These are phyloP conservation scores for Tribonema minus DNA, from an alignment of 108 stramenopile genomes.

Conservation along the genomic window DNA sequence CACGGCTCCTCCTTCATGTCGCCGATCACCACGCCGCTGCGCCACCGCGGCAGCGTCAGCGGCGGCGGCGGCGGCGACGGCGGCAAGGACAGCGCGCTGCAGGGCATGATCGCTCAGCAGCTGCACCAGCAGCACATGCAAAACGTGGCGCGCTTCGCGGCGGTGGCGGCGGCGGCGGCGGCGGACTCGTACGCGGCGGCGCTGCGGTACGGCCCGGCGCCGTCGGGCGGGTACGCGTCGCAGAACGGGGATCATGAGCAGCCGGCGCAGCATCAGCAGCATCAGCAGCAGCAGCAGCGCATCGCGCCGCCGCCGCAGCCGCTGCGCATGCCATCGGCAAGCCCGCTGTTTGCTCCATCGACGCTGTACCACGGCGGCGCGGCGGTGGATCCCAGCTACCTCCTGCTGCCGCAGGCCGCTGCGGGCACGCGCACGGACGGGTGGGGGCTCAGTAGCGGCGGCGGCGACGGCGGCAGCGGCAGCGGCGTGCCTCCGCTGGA, in stretches of 20 bases:
- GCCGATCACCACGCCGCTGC: background rate
- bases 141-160: constrained; percentile 17
- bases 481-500: no score
- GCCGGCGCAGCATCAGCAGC: constrained; percentile 2
- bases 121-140: constrained; percentile 13
- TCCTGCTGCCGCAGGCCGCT: background rate
- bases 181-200: constrained; percentile 35
- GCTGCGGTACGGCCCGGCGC: constrained; percentile 5
- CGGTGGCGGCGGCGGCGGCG: no score
- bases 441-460: background rate
- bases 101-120: background rate
- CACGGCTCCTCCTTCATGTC: constrained; percentile 2
- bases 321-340: background rate
- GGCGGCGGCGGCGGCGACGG: constrained; percentile 4
- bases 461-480: background rate
- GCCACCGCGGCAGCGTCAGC: background rate
- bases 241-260: background rate
- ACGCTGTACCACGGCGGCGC: no score
- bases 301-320: background rate
- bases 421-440: background rate
- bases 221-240: background rate
- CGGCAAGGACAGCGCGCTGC: background rate
- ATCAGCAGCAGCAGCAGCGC: constrained; percentile 5
- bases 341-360: background rate
- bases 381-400: background rate